Evolutionary conservation across 2,329 filamentous ascomycete genomes (phyloP).

Genomic region (Xylariales sp.): DNA sequence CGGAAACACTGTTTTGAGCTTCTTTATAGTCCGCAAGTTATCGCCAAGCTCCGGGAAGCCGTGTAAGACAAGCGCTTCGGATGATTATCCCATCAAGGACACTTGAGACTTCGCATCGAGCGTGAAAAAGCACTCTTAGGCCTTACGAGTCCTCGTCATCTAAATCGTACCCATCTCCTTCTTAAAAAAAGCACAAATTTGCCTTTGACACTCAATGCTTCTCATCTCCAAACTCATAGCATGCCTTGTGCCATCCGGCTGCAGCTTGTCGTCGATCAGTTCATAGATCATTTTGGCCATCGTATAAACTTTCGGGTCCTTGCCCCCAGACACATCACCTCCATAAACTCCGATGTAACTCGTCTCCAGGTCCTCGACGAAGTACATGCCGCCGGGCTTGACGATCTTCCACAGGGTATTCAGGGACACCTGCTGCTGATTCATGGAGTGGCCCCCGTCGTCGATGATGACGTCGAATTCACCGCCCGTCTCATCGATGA

Average conservation of each 20-base stretch:
- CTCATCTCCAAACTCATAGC: conserved; percentile 20
- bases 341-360: conserved; percentile 21
- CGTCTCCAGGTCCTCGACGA: conserved; percentile 30
- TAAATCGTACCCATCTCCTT: conserved; percentile 11
- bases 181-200: conserved; percentile 25
- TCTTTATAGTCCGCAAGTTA: too few relatives aligned
- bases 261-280: conserved; percentile 22
- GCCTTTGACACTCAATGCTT: conserved; percentile 25
- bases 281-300: conserved; percentile 24
- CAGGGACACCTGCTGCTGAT: conserved; percentile 31
- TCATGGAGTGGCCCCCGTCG: conserved; percentile 33
- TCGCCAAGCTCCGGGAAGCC: too few relatives aligned
- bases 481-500: conserved; percentile 26
- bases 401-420: conserved; percentile 31
- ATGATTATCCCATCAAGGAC: too few relatives aligned
- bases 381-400: conserved; percentile 30
- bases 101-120: too few relatives aligned
- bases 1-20: too few relatives aligned
- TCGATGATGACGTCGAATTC: conserved; percentile 37
- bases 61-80: too few relatives aligned
- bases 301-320: conserved; percentile 18
- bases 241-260: conserved; percentile 13
- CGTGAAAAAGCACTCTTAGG: too few relatives aligned
- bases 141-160: too few relatives aligned
- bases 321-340: conserved; percentile 17